Base-by-base conservation (phyloP, 2,329 filamentous ascomycete species). In the Hymenoscyphus repandus region DNA sequence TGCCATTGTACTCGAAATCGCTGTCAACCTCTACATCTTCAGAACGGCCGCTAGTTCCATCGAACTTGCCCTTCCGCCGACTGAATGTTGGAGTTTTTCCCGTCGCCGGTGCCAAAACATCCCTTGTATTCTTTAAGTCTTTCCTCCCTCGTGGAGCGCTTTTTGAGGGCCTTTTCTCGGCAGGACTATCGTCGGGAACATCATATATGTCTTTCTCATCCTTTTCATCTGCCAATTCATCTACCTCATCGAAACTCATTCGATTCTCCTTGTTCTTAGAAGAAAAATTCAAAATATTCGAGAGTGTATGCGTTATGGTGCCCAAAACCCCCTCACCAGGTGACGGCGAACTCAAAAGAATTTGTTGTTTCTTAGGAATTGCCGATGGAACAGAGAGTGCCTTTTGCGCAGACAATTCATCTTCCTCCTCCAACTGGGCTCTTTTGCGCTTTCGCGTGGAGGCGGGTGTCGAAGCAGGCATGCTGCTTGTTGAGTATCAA, bases 381-480 rank as follows among this genome's bases (percentile, higher is more conserved):
- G 38, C 51, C 51, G 9, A 55, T 36, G 9, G 57, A 50, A 17
- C 38, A 49, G 3, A 20, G n/a, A 17, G 49, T 36, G 2, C 40
- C 36, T 52, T 52, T 22, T 49, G 40, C 10, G 50, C 42, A n/a
- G 57, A 56, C 13, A 57, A 30, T 49, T 60, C 56, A 27, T 54
- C 46, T 9, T 59, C 40, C 10, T 47, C 45, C 22, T 42, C 48
- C 10, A 55, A 20, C 4, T 52, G 46, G n/a, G 54, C 52, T 52
- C 54, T 56, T 33, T 27, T 54, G 40, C 56, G 59, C 47, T 61
- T 61, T 31, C 57, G 51, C 3, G 36, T 51, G 9, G 51, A 30
- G 18, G 41, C 17, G 33, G 52, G 22, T 11, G 55, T 45, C 12
- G 47, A 15, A n/a, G 43, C 20, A 27, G 42, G 13, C 43, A 47